A percentile compares a stretch with the other conserved stretches of the same genome.
Evolutionary conservation across 169 alveolate genomes (phyloP).

Genomic region (Hepatocystis sp.): DNA sequence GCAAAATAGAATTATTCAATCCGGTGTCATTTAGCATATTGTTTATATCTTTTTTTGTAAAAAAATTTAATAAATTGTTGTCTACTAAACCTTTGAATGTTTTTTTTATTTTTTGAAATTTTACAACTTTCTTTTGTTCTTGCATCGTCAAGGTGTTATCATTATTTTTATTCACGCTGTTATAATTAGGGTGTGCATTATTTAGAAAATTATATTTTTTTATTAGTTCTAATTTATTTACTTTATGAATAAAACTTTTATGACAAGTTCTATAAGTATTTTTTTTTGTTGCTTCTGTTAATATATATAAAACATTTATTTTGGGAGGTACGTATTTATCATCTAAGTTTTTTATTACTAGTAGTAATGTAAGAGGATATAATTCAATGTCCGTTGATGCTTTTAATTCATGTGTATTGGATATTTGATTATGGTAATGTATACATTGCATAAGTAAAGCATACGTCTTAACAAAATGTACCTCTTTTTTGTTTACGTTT

Average conservation of each 20-base stretch:
- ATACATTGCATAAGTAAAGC: constrained; percentile 71
- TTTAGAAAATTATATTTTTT: constrained; percentile 45
- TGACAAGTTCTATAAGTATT: constrained; percentile 16
- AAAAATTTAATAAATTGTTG: too few relatives aligned
- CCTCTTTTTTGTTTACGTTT: constrained; percentile 22
- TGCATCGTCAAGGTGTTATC: too few relatives aligned
- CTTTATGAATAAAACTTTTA: constrained; percentile 32
- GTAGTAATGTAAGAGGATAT: constrained; percentile 60
- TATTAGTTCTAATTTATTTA: constrained; percentile 46
- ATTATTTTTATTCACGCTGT: too few relatives aligned
- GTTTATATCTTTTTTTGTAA: constrained; percentile 12
- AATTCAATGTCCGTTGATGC: constrained; percentile 62
- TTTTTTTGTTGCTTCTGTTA: constrained; percentile 29
- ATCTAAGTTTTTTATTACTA: constrained; percentile 50
- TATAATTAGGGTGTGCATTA: too few relatives aligned
- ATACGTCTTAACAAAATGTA: constrained; percentile 63
- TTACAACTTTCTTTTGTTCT: too few relatives aligned
- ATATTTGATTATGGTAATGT: constrained; percentile 74
- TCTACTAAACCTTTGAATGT: too few relatives aligned
- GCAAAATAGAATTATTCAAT: too few relatives aligned
- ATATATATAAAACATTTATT: constrained; percentile 41
- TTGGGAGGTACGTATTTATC: constrained; percentile 66
- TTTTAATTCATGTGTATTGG: constrained; percentile 66
- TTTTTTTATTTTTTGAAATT: too few relatives aligned
- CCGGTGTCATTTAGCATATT: too few relatives aligned